Evolutionary conservation across 176 grass and related monocot genomes (phyloP), one percentile per base, ranked within the genome.

Genomic region (Zoysia japonica): DNA sequence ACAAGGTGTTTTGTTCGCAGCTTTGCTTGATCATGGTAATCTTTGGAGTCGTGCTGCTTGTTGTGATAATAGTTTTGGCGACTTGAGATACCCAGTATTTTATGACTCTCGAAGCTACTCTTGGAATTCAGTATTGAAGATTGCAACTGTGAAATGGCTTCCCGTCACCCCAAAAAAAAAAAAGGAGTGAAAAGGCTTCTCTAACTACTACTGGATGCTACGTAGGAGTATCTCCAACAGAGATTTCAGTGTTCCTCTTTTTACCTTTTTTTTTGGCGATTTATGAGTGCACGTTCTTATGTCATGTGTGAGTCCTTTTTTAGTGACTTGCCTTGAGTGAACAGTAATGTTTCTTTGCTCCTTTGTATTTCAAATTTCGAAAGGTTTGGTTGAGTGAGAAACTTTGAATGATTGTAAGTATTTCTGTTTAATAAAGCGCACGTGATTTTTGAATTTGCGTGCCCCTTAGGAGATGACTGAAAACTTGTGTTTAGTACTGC

Each of bases 21-120:
- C 60, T 83, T 70, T 93, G 90, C 87, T 65, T 93, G 63, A 80
- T 93, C 78, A 20, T 93, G 80, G 90, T 89, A 49, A 93, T 93
- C 42, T 89, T 89, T 78, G 87, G 80, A 62, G 85, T 89, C 55
- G 80, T 82, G 48, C 42, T 93, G 70, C 87, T 93, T 74, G 80
- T 89, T 76, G 84, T 93, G 40, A 89, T 93, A 63, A 87, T 93
- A 84, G 45, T 93, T 77, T 56, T 93, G 60, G 80, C 76, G 75
- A 59, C 81, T 57, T 93, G 78, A 85, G 83, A 66, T 61, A 62
- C 2, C 38, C n/a, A 57, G 46, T 46, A 3, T 68, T 56, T 57
- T 45, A 36, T 12, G 6, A 38, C 10, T 6, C n/a, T 7, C 0
- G 68, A 47, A 62, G 16, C 10, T 39, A 71, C 70, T 41, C 15